These are phyloP conservation scores for Pachysandra terminalis DNA, from an alignment of 164 flowering plant species.

Conservation along the genomic window DNA sequence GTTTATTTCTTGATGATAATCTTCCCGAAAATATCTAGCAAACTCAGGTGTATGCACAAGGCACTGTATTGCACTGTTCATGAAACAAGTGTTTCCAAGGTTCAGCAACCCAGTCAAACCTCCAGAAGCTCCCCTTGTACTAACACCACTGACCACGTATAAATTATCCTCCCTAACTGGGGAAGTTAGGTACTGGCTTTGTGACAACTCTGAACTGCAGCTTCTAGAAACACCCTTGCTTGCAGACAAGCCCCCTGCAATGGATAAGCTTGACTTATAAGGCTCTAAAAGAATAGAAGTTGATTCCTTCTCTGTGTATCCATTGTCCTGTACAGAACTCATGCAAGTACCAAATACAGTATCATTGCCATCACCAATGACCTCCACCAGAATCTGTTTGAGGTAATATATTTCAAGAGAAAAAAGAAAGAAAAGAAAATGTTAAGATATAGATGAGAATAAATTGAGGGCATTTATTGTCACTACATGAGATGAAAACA, in stretches of 20 bases:
- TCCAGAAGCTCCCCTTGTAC: constrained; percentile 68
- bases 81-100: constrained; percentile 96
- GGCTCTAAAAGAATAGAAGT: constrained; percentile 51
- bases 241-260: constrained; percentile 67
- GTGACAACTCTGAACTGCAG: constrained; percentile 54
- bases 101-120: constrained; percentile 90
- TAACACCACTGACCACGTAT: constrained; percentile 54
- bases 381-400: constrained; percentile 86
- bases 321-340: constrained; percentile 59
- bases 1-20: constrained; percentile 89
- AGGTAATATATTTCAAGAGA: not conserved
- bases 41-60: constrained; percentile 98
- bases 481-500: no score
- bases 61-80: constrained; percentile 99
- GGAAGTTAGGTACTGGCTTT: constrained; percentile 43
- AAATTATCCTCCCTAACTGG: constrained; percentile 56
- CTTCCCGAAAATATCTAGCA: constrained; percentile 87
- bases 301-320: constrained; percentile 48
- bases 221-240: constrained; percentile 64
- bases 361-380: constrained; percentile 37
- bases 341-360: constrained; percentile 36
- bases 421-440: not conserved
- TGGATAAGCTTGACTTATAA: constrained; percentile 55
- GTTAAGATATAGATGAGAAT: not conserved
- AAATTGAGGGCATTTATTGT: not conserved